Base-by-base conservation (phyloP, 352 stramenopile species). In the Globisporangium polare region DNA sequence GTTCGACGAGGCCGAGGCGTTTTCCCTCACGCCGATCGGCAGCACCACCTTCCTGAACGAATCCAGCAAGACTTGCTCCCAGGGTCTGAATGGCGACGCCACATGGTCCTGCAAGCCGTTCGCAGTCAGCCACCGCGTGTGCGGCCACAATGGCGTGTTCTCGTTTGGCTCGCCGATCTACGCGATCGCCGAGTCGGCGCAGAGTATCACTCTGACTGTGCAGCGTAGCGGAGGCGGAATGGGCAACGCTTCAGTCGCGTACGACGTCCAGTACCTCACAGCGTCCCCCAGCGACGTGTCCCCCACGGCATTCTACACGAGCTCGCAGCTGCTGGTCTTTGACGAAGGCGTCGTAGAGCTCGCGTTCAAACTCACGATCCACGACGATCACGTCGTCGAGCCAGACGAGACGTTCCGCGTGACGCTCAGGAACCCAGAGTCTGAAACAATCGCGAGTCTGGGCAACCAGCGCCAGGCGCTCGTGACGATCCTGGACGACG, bases 1-100 rank as follows among this genome's bases (percentile, higher is more conserved):
- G 39, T 98, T 98, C 76, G 94, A 97, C 69, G 93, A 98, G 60
- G 91, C 89, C 13, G 95, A 98, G 61, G 53, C 77, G 4, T 98
- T 80, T 83, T 71, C 78, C 60, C 45, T 87, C 72, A 46, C 15
- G 33, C 45, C 46, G n/a, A 62, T 58, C 37, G 65, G 53, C 26
- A 49, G 43, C 1, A 22, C 27, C 12, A 65, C 26, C 4, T 58
- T 59, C 20, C 66, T 90, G 7, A 92, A 92, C 60, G 75, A 93
- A 17, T 73, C 52, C 3, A 89, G 68, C 27, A 62, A 71, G 27
- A 63, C 72, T n/a, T 94, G 83, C 27, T 61, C 63, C 0, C 88
- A 97, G 63, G 90, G 90, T 22, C 45, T 33, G 3, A 71, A 67
- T 33, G 49, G 43, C 4, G 87, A 97, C 52, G 70, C 70, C 20